Base-by-base conservation (phyloP, 495 filamentous ascomycete genomes). In the Astrothelium subdiscretum region DNA sequence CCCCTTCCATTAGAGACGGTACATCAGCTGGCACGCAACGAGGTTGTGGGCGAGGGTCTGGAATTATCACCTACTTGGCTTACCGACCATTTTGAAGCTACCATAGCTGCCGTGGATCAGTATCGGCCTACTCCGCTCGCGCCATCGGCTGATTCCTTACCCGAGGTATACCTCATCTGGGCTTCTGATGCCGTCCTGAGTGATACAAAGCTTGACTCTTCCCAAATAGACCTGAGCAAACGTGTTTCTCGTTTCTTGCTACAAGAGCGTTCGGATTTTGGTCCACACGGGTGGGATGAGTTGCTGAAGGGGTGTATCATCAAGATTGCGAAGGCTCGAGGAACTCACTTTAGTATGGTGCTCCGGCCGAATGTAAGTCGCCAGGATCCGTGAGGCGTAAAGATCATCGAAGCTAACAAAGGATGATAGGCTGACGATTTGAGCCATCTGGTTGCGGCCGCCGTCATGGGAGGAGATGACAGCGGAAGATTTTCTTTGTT, bases 11-110 rank as follows among this genome's bases (percentile, higher is more conserved):
- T 20, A 35, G 31, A 58, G n/a, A 63, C 63, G 2, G 59, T 65
- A 0, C 32, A 32, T 2, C 60, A 63, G 35, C 60, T 68, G 1
- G 65, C 59, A n/a, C n/a, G 38, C 8, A 62, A 65, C 13, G 63
- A 61, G 3, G 32, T 68, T 38, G 63, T 68, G 63, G 66, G 66
- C 32, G 60, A 57, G 15, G 22, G 29, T 4, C 60, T 59, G 11
- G 22, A 51, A 27, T 66, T 63, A 58, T 58, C 70, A 3, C 73
- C 74, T 2, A 64, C 66, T 6, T 73, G 71, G 68, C 64, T 75
- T 26, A 48, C 73, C 5, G 61, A 67, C 13, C 73, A 75, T 59
- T 75, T 75, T 63, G 66, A 68, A 1, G 62, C 72, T 15, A 66
- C 64, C n/a, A 67, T 77, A 31, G 62, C 68, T 13, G 58, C 52